Conservation (phyloP, 768 basidiomycete species). For the Tricholoma sp. region DNA sequence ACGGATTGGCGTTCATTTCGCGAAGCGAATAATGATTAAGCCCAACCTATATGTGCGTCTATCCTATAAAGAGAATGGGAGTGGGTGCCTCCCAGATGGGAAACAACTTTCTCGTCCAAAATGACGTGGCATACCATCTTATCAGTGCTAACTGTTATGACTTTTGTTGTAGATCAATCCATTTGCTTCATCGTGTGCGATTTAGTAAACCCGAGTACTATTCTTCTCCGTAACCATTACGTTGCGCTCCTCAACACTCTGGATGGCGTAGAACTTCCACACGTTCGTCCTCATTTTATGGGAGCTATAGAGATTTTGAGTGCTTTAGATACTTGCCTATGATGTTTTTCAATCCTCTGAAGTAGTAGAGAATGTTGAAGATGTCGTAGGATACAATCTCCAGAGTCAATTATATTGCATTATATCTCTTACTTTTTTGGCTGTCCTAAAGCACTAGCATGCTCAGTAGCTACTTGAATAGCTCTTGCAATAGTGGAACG, state of each 20-base stretch:
- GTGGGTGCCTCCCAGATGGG: slow-evolving; percentile 19
- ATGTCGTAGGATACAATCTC: slow-evolving; percentile 25
- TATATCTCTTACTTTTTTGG: slow-evolving; percentile 22
- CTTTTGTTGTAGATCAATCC: neutral
- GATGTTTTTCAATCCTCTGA: slow-evolving; percentile 27
- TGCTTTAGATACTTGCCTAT: slow-evolving; percentile 23
- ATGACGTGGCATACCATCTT: slow-evolving; percentile 3
- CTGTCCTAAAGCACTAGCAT: slow-evolving; percentile 82
- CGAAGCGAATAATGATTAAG: slow-evolving; percentile 58
- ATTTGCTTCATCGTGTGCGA: neutral
- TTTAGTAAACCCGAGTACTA: slow-evolving; percentile 3
- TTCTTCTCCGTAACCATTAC: slow-evolving; percentile 14
- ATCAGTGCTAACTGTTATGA: slow-evolving; percentile 4
- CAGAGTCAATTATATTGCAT: neutral
- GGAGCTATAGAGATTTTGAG: slow-evolving; percentile 62
- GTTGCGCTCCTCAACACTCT: slow-evolving; percentile 91
- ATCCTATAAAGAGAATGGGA: slow-evolving; percentile 19
- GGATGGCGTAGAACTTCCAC: slow-evolving; percentile 69
- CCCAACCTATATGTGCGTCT: slow-evolving; percentile 29
- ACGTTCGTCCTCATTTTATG: slow-evolving; percentile 95
- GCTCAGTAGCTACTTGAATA: slow-evolving; percentile 90
- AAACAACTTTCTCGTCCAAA: slow-evolving; percentile 3
- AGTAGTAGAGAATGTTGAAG: slow-evolving; percentile 27
- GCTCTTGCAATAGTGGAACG: slow-evolving; percentile 92
- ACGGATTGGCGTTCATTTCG: slow-evolving; percentile 83